Conservation (phyloP, 768 basidiomycete species). For the Russula sp. region DNA sequence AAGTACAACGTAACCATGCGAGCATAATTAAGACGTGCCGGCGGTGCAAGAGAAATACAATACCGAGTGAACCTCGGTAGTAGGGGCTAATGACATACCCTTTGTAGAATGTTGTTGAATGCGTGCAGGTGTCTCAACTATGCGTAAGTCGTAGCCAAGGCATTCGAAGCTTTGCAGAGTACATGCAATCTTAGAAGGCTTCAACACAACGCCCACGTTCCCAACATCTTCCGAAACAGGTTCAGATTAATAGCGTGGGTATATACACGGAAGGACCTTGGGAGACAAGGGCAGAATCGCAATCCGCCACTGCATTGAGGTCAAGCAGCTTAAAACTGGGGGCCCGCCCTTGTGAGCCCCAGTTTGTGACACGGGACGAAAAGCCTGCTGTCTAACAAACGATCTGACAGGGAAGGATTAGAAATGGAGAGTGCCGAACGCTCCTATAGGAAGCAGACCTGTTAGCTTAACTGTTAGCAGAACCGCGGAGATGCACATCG, state of each 20-base stretch:
- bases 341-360: not conserved
- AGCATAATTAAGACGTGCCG: not conserved
- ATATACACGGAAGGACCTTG: not conserved
- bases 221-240: not conserved
- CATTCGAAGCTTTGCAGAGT: too few relatives aligned
- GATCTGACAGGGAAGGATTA: not conserved
- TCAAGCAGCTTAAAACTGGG: not conserved
- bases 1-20: too few relatives aligned
- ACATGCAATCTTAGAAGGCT: not conserved
- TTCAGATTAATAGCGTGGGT: not conserved
- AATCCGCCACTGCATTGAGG: not conserved
- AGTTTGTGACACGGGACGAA: not conserved
- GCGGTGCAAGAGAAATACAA: too few relatives aligned
- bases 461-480: not conserved
- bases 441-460: conserved; percentile 4
- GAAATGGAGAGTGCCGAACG: conserved; percentile 8
- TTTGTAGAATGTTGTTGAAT: not conserved
- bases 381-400: not conserved
- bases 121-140: not conserved
- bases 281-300: not conserved
- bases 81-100: not conserved
- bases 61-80: not conserved
- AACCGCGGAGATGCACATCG: conserved; percentile 7
- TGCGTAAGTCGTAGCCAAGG: too few relatives aligned
- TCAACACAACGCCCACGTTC: not conserved